Evolutionary conservation across 2,329 filamentous ascomycete genomes (phyloP), one percentile per base, ranked within the genome.

Genomic region (Diaporthe ampelina): DNA sequence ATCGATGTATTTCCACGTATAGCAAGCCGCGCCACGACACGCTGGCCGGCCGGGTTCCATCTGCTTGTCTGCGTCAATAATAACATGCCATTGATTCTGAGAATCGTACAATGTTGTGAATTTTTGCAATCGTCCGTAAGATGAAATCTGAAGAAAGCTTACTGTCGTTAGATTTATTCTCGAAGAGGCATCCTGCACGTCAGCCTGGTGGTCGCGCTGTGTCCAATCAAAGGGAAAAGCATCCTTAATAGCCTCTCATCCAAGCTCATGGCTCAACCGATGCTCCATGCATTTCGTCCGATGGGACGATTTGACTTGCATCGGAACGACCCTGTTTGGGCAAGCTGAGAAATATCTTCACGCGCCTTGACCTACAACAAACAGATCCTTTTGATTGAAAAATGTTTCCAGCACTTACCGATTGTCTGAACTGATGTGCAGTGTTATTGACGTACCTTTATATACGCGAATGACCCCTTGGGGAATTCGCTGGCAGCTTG

Each of bases 241-340:
- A 29, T 26, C 48, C 45, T 21, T 50, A n/a, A n/a, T n/a, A 50
- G 43, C 19, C n/a, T 40, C 29, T 29, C 32, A 54, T 54, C 48
- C 15, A 26, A 40, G 63, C 45, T 52, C 15, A 40, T 37, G 4
- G 32, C 21, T 37, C 21, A 52, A 35, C 21, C 24, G 32, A 40
- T 37, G 63, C 29, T 7, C 48, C 19, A 40, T 68, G 63, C 63
- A 68, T 54, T 68, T 68, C 63, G 37, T 68, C 63, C 29, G 63
- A 67, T 40, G n/a, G 21, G 7, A 15, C 21, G 19, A 11, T n/a
- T 37, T 11, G 11, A 8, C 10, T 19, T 50, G 45, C n/a, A n/a
- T 37, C 48, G 48, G 48, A 43, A 67, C 45, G 29, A 24, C 29
- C 32, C n/a, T 68, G 4, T 54, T 54, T 26, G 10, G 21, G 32